phyloP scores from a whole-genome alignment of 2,329 filamentous ascomycete species.

The Boeremia exigua region DNA sequence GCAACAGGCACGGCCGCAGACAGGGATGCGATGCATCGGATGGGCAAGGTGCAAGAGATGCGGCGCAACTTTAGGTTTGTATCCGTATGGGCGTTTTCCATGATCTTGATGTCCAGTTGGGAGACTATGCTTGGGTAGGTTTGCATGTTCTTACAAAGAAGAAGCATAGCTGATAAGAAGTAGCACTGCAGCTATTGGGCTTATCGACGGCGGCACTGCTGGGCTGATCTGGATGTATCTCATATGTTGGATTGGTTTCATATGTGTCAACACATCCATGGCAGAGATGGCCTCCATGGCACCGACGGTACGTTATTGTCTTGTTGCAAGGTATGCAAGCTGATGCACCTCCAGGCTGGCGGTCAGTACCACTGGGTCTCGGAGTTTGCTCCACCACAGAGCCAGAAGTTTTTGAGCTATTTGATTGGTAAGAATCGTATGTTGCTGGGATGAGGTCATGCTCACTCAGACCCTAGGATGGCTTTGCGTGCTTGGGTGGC shows the following conservation, averaged over 20 bases:
- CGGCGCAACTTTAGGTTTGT: constrained; percentile 35
- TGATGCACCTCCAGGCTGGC: constrained; percentile 18
- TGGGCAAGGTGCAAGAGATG: constrained; percentile 38
- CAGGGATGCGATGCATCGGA: constrained; percentile 27
- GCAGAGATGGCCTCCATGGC: constrained; percentile 39
- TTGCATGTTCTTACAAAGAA: too few relatives aligned
- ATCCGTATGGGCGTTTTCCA: constrained; percentile 35
- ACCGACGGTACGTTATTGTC: constrained; percentile 1
- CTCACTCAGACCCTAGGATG: constrained; percentile 25
- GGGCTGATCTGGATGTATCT: constrained; percentile 36
- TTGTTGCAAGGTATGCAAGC: neutral
- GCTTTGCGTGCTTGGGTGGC: constrained; percentile 52
- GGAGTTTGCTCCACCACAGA: constrained; percentile 33
- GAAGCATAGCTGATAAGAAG: neutral
- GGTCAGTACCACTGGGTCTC: constrained; percentile 41
- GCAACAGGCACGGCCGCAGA: neutral
- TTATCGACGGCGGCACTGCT: constrained; percentile 33
- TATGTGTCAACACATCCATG: constrained; percentile 33
- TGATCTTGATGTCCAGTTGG: constrained; percentile 40
- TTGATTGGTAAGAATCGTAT: constrained; percentile 28
- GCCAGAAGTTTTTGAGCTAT: constrained; percentile 33
- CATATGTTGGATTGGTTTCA: constrained; percentile 29
- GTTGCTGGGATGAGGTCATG: neutral
- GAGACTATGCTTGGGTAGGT: constrained; percentile 28
- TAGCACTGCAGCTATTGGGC: neutral